phyloP scores from a whole-genome alignment of 2,329 filamentous ascomycete genomes.

The Magnaporthiopsis incrustans region DNA sequence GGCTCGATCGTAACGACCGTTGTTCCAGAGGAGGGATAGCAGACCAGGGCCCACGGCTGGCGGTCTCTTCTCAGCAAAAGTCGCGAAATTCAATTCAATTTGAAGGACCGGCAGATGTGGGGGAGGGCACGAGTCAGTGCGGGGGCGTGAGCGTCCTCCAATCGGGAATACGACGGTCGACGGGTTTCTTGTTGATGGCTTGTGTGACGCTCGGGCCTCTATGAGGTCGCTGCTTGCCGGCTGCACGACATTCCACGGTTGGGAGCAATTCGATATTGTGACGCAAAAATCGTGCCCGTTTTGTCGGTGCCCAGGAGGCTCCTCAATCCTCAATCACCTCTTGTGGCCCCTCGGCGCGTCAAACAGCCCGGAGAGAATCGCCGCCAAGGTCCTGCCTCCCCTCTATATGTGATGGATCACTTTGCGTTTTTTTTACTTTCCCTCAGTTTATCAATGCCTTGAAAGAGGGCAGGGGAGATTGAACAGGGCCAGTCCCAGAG shows the following conservation, averaged over 20 bases:
- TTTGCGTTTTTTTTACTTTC: background rate
- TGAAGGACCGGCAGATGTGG: background rate
- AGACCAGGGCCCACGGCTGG: background rate
- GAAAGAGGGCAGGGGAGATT: background rate
- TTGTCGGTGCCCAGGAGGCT: background rate
- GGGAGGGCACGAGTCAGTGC: background rate
- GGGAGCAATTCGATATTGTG: background rate
- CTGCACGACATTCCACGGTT: background rate
- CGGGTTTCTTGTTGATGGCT: too few relatives aligned
- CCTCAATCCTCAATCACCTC: background rate
- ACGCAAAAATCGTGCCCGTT: too few relatives aligned
- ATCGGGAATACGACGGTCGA: background rate
- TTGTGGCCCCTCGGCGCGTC: background rate
- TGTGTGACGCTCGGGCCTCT: background rate
- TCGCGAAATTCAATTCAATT: background rate
- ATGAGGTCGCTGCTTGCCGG: background rate
- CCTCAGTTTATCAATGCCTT: background rate
- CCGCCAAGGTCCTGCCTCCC: too few relatives aligned
- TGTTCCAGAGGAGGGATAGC: too few relatives aligned
- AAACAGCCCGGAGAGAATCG: too few relatives aligned
- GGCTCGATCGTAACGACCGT: background rate
- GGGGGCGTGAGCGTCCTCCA: background rate
- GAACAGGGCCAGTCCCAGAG: too few relatives aligned
- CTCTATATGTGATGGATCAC: background rate
- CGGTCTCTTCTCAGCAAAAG: background rate